A percentile compares a stretch with the other conserved stretches of the same genome.
phyloP scores from a whole-genome alignment of 2,329 filamentous ascomycete species.

The Paraphaeosphaeria sporulosa region DNA sequence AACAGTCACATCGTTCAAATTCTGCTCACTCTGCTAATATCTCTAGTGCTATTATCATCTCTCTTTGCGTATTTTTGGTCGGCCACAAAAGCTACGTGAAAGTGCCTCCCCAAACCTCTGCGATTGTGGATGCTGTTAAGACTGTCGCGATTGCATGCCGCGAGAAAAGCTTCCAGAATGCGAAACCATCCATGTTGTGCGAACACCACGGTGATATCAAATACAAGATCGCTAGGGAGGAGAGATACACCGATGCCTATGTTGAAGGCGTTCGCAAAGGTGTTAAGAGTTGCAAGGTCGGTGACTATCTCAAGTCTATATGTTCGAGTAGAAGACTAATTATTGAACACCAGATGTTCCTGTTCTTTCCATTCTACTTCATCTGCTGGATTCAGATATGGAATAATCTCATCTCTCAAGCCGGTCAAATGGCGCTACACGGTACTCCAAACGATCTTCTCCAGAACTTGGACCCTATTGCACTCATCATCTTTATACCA shows the following conservation, averaged over 20 bases:
- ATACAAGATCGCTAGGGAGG: no score
- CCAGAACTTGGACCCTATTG: conserved; percentile 63
- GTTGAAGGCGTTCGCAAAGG: no score
- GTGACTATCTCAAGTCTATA: no score
- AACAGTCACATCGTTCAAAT: no score
- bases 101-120: conserved; percentile 73
- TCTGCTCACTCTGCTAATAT: no score
- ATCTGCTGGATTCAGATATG: conserved; percentile 62
- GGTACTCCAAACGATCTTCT: conserved; percentile 65
- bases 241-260: no score
- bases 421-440: conserved; percentile 60
- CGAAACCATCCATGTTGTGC: background rate
- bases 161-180: background rate
- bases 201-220: background rate
- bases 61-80: conserved; percentile 53
- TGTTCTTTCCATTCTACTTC: conserved; percentile 52
- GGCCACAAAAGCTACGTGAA: conserved; percentile 69
- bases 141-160: conserved; percentile 55
- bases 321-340: conserved; percentile 52
- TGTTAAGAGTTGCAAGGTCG: no score
- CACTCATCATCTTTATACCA: conserved; percentile 63
- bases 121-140: conserved; percentile 67
- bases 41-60: no score
- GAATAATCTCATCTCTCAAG: conserved; percentile 64
- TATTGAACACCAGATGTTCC: conserved; percentile 1